Base-by-base conservation (phyloP, 768 basidiomycete species). In the Hygrocybe coccinea region DNA sequence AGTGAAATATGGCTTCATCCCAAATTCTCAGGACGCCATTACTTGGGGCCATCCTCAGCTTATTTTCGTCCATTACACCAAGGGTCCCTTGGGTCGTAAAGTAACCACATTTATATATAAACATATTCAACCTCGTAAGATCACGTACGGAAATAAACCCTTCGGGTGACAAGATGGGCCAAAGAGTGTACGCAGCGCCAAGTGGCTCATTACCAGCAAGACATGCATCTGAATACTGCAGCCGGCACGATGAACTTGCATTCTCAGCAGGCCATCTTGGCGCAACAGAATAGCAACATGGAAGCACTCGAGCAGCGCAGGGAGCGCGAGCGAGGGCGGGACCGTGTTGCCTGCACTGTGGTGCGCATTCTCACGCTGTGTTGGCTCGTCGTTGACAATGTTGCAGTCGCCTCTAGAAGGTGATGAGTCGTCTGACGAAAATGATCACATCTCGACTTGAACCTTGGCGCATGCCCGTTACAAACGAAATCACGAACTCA, bases 401-500 rank as follows among this genome's bases (percentile, higher is more conserved):
- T 47, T 64, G 14, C 60, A 24, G 17, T 24, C n/a, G 11, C 43
- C 22, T 15, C 51, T 67, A 15, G 76, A 76, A 10, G 79, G 86
- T 9, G 85, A 88, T 24, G 86, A 86, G 45, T 87, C 85, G 8
- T 84, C 79, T 80, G 84, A 88, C 60, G 87, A 89, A 58, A 70
- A 76, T 21, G 89, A 91, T 56, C 74, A 78, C 56, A 85, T 91
- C 56, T 86, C 89, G 0, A 82, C 86, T 1, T 79, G 86, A 39
- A 81, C 87, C 2, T 75, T 91, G 14, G 86, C 90, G 6, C 63
- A 86, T 35, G 79, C 83, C 15, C 77, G 89, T 35, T 92, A 90
- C 64, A 80, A 78, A 60, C 82, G 89, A 5, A 92, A 92, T 62
- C 88, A 91, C 62, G 89, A 90, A 43, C 74, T 86, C 57, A 92